Evolutionary conservation across 768 basidiomycete species (phyloP), one percentile per base, ranked within the genome.

Genomic region (Tephrocybe sp.): DNA sequence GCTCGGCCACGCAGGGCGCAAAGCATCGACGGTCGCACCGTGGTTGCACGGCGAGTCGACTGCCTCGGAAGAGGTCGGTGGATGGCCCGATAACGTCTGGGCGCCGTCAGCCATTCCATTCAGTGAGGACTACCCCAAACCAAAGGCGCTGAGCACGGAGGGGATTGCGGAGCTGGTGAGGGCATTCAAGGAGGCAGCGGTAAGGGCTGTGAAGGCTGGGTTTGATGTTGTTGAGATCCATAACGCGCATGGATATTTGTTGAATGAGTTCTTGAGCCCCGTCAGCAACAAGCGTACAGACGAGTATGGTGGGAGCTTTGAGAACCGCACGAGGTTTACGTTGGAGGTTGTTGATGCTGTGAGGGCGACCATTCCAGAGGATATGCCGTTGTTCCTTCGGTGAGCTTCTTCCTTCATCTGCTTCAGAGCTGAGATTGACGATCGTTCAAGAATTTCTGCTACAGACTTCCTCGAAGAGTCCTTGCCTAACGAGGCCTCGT

Each of bases 1-100:
- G 55, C 76, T 91, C 15, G 83, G 77, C 0, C 89, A 92, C 54
- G 85, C 87, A 0, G 89, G 89, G 0, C 73, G 88, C n/a, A 91
- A 90, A 63, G 86, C 80, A 0, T 83, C 81, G 8, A 82, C 75
- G 0, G 63, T 78, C 15, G 76, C 82, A 1, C 84, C 86, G 0
- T 90, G 86, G 84, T 60, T 86, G 26, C 46, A 66, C 25, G 52
- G 59, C n/a, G 65, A 65, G 15, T 31, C 64, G 9, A 44, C 58
- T 11, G 78, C 77, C 5, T 55, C 63, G 1, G 66, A 66, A 35
- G 66, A 65, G 9, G 60, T 61, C 4, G 74, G 73, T n/a, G 83
- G 83, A 12, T 79, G 76, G 76, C 75, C 77, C 0, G 70, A 77
- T 12, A 52, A 77, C 57, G 81, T 86, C 16, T 73, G 74, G 67